Percentiles rank a stretch among this genome's conserved stretches.
phyloP scores from a whole-genome alignment of 768 basidiomycete species.

The Filobasidium floriforme region DNA sequence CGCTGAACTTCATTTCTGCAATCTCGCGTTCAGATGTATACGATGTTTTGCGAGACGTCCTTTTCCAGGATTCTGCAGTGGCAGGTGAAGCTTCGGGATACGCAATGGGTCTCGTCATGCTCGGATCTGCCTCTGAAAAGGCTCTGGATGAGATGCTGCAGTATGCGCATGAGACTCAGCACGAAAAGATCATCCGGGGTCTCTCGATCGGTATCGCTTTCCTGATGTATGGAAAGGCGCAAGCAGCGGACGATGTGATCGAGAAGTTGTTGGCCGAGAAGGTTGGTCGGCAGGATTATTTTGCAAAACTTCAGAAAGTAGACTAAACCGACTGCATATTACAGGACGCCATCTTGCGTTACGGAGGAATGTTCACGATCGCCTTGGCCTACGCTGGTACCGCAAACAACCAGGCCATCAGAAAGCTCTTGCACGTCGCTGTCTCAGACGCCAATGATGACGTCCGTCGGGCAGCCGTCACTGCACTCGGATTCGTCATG shows the following conservation, averaged over 20 bases:
- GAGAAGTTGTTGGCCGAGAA: conserved; percentile 73
- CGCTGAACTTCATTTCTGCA: no score
- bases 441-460: conserved; percentile 98
- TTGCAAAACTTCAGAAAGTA: conserved; percentile 11
- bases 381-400: conserved; percentile 96
- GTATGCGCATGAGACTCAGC: conserved; percentile 94
- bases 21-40: conserved; percentile 59
- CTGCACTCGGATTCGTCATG: conserved; percentile 85
- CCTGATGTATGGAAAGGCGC: conserved; percentile 84
- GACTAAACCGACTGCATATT: neutral
- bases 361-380: conserved; percentile 93
- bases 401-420: conserved; percentile 84
- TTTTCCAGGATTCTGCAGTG: conserved; percentile 90
- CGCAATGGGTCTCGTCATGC: conserved; percentile 96
- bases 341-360: conserved; percentile 91
- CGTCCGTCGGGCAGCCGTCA: conserved; percentile 92
- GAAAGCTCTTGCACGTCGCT: conserved; percentile 85
- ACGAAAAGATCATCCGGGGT: conserved; percentile 98
- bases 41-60: conserved; percentile 76
- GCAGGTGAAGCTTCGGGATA: conserved; percentile 94
- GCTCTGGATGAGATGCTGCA: conserved; percentile 88
- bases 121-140: conserved; percentile 76
- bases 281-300: conserved; percentile 48
- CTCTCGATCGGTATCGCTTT: conserved; percentile 87
- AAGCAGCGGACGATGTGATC: conserved; percentile 80